Percentiles rank a stretch among this genome's conserved stretches.
These are phyloP conservation scores for Xylaria sp. DNA, from an alignment of 2,329 filamentous ascomycete species.

Conservation along the genomic window DNA sequence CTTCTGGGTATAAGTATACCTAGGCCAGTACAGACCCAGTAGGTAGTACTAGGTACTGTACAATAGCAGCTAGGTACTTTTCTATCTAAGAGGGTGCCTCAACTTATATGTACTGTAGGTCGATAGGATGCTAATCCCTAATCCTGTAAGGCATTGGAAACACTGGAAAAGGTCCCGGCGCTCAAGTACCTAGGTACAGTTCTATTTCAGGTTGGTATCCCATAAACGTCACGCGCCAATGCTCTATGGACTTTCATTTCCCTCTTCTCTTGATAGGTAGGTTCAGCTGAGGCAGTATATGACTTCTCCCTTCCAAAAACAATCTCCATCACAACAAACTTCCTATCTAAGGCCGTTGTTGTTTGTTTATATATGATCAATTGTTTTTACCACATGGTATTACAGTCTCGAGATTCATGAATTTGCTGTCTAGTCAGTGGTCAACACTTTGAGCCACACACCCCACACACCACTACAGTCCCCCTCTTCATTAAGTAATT, in stretches of 20 bases:
- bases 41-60: too few species aligned
- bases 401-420: constrained; percentile 7
- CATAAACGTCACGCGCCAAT: constrained; percentile 21
- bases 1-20: background rate
- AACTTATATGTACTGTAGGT: background rate
- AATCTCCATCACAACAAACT: constrained; percentile 9
- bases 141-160: background rate
- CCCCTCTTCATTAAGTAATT: constrained; percentile 13
- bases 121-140: too few species aligned
- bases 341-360: background rate
- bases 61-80: too few species aligned
- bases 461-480: background rate
- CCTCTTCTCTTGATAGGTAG: constrained; percentile 9
- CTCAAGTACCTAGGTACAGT: constrained; percentile 10
- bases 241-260: constrained; percentile 2
- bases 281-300: constrained; percentile 11
- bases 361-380: background rate
- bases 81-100: too few species aligned
- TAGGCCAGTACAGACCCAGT: too few species aligned
- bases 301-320: constrained; percentile 17
- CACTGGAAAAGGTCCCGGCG: constrained; percentile 2
- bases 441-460: constrained; percentile 2
- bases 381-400: background rate
- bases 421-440: background rate
- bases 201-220: constrained; percentile 18